A percentile compares a stretch with the other conserved stretches of the same genome.
These are phyloP conservation scores for Mrakia gelida DNA, from an alignment of 768 basidiomycete species.

Conservation along the genomic window DNA sequence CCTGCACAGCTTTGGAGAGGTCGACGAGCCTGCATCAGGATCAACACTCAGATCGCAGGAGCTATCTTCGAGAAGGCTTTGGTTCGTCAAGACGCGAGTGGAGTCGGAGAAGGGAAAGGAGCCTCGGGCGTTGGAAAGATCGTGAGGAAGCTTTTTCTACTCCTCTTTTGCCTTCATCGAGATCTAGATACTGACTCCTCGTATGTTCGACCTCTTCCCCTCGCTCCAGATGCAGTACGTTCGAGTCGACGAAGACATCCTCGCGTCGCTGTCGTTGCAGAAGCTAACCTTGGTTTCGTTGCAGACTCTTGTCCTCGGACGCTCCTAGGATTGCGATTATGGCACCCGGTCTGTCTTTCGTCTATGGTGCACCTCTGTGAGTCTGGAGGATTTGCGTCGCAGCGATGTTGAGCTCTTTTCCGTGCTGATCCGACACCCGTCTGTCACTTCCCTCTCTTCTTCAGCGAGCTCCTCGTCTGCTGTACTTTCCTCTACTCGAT, in stretches of 20 bases:
- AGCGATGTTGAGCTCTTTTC: neutral
- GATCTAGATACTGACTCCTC: too few species aligned
- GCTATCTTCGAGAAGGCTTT: slow-evolving; percentile 6
- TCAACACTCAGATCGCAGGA: neutral
- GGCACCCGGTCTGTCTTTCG: neutral
- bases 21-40: neutral
- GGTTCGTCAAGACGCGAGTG: neutral
- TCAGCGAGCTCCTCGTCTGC: slow-evolving; percentile 27
- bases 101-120: slow-evolving; percentile 5
- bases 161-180: too few species aligned
- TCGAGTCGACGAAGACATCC: neutral
- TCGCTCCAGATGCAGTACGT: neutral
- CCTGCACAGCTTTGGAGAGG: too few species aligned
- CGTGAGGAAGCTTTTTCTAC: neutral
- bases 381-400: neutral
- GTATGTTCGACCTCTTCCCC: neutral
- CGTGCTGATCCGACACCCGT: neutral
- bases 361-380: slow-evolving; percentile 4
- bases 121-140: slow-evolving; percentile 21
- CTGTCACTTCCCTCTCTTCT: neutral
- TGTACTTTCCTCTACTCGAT: slow-evolving; percentile 28
- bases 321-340: slow-evolving; percentile 12
- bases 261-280: too few species aligned
- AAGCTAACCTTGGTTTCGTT: too few species aligned
- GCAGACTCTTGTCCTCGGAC: neutral